These are phyloP conservation scores for Pholiota microspora DNA, from an alignment of 768 basidiomycete species.

Conservation along the genomic window DNA sequence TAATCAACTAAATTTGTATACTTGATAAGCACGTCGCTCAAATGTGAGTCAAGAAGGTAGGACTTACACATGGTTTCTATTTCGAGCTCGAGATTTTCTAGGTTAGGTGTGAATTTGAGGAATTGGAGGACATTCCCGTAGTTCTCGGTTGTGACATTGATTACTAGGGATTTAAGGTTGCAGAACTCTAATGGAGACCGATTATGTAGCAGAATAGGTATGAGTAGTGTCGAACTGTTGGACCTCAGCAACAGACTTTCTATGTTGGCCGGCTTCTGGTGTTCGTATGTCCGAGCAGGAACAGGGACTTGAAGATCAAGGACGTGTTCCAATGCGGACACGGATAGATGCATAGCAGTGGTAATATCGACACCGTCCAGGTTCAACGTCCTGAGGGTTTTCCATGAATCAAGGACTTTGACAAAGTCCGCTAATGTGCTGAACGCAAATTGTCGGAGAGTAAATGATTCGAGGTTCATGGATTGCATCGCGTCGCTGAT, in stretches of 20 bases:
- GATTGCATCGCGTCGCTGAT: constrained; percentile 20
- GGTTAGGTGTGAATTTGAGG: constrained; percentile 10
- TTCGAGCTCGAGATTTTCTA: constrained; percentile 21
- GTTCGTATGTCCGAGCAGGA: neutral
- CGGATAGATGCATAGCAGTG: constrained; percentile 12
- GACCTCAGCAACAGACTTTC: constrained; percentile 16
- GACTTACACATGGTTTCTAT: constrained; percentile 21
- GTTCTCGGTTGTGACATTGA: constrained; percentile 18
- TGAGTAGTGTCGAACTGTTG: constrained; percentile 16
- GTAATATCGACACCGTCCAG: constrained; percentile 20
- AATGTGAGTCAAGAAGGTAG: neutral
- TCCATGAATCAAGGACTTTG: constrained; percentile 18
- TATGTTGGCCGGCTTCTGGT: constrained; percentile 12
- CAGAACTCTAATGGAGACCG: constrained; percentile 17
- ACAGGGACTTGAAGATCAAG: constrained; percentile 9
- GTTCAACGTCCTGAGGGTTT: constrained; percentile 15
- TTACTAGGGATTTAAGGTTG: constrained; percentile 12
- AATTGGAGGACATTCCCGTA: constrained; percentile 16
- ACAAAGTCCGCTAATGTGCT: constrained; percentile 17
- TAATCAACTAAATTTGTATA: constrained; percentile 14
- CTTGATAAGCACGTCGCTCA: constrained; percentile 1
- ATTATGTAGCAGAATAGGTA: constrained; percentile 18
- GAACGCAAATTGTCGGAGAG: constrained; percentile 21
- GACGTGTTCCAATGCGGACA: constrained; percentile 17
- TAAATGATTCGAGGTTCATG: constrained; percentile 15